Conservation (phyloP, 202 grass and related monocot genomes). For the Setaria viridis region DNA sequence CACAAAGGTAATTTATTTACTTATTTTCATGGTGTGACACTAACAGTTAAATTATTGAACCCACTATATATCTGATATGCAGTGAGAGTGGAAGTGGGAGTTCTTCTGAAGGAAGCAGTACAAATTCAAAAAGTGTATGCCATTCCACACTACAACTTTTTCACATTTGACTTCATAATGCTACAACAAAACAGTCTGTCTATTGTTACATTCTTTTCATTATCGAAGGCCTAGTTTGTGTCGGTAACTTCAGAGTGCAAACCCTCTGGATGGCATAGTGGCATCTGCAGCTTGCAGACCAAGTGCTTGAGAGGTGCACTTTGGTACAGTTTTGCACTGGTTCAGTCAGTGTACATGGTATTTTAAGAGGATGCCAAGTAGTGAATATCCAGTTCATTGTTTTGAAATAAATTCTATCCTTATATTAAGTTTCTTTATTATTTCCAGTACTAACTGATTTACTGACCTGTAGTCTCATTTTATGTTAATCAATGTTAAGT, state of each 20-base stretch:
- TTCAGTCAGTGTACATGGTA: conserved; percentile 38
- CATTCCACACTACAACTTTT: conserved; percentile 17
- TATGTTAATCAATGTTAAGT: neutral
- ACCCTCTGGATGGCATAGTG: conserved; percentile 1
- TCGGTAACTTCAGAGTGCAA: conserved; percentile 6
- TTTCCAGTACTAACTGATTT: neutral
- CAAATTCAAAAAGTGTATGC: conserved; percentile 80
- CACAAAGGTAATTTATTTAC: conserved; percentile 61
- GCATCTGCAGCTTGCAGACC: conserved; percentile 6
- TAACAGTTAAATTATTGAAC: conserved; percentile 26
- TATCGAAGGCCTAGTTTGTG: conserved; percentile 37
- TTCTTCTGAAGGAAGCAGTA: conserved; percentile 75
- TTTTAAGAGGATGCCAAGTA: conserved; percentile 27
- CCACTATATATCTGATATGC: conserved; percentile 48
- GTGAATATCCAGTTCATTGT: conserved; percentile 10
- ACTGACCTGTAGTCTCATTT: neutral
- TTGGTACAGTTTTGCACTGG: conserved; percentile 30
- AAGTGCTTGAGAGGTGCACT: conserved; percentile 27
- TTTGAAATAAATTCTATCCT: neutral
- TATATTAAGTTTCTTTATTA: conserved; percentile 27
- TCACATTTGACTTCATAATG: conserved; percentile 36
- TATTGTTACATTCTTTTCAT: conserved; percentile 22
- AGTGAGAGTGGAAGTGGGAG: conserved; percentile 77
- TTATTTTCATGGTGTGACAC: conserved; percentile 16
- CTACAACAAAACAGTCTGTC: conserved; percentile 6